A percentile compares a stretch with the other conserved stretches of the same genome.
These are phyloP conservation scores for Sclerotinia trifoliorum DNA, from an alignment of 2,329 filamentous ascomycete genomes.

Conservation along the genomic window DNA sequence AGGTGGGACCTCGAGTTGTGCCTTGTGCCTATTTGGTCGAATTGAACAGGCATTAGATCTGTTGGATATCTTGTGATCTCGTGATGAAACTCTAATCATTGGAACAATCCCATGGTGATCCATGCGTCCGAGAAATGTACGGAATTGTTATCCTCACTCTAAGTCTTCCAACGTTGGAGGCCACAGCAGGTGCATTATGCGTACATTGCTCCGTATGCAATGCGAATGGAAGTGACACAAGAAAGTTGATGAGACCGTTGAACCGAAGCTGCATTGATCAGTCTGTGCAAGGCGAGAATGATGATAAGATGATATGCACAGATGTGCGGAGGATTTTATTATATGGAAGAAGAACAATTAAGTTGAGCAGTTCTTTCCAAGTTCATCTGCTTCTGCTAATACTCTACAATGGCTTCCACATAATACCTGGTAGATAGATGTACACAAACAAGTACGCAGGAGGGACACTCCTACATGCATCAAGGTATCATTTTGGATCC, in stretches of 20 bases:
- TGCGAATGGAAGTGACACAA: background rate
- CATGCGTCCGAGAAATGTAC: background rate
- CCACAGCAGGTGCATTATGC: background rate
- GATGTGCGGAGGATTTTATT: no score
- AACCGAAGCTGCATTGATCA: background rate
- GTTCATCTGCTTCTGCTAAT: no score
- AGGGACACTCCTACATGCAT: background rate
- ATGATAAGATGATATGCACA: background rate
- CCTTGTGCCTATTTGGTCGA: background rate
- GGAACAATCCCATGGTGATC: background rate
- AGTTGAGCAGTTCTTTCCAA: no score
- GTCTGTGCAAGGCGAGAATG: background rate
- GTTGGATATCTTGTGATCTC: slow-evolving; percentile 12
- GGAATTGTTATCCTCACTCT: no score
- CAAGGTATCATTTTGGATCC: background rate
- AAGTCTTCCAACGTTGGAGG: background rate
- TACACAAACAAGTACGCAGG: no score
- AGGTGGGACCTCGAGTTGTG: background rate
- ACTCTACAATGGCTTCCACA: no score
- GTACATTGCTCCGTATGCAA: background rate
- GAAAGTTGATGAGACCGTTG: background rate
- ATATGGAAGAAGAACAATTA: no score
- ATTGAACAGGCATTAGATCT: background rate
- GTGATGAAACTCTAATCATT: slow-evolving; percentile 6
- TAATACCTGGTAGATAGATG: background rate